These are phyloP conservation scores for Colletotrichum endophyticum DNA, from an alignment of 2,329 filamentous ascomycete genomes.

Conservation along the genomic window DNA sequence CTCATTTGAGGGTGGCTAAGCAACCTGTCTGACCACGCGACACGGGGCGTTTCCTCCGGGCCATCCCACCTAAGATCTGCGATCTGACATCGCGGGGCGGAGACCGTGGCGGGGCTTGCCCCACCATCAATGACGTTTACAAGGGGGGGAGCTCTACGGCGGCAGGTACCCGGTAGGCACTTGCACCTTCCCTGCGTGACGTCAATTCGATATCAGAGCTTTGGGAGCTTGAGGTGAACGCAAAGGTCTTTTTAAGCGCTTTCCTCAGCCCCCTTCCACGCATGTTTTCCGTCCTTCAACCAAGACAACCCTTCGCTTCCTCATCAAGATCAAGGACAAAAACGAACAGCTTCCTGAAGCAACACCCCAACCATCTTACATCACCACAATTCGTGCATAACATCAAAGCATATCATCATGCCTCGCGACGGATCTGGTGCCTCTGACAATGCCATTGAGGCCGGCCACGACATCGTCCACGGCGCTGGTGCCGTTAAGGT, in stretches of 20 bases:
- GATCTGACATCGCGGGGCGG: constrained; percentile 1
- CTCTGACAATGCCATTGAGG: constrained; percentile 50
- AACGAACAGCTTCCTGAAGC: neutral
- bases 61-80: neutral
- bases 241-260: neutral
- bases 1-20: neutral
- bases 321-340: neutral
- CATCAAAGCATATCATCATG: constrained; percentile 39
- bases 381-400: neutral
- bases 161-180: neutral
- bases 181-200: neutral
- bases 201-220: constrained; percentile 1
- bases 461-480: constrained; percentile 47
- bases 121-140: constrained; percentile 2
- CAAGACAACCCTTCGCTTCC: neutral
- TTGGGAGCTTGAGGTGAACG: neutral
- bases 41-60: constrained; percentile 10
- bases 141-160: neutral
- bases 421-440: constrained; percentile 55
- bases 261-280: neutral
- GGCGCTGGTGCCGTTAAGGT: constrained; percentile 45
- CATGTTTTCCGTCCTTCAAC: neutral
- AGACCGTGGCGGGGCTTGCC: neutral
- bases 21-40: neutral
- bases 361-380: neutral